These are phyloP conservation scores for Nothophaeocryptopus gaeumannii DNA, from an alignment of 2,329 filamentous ascomycete genomes.

Conservation along the genomic window DNA sequence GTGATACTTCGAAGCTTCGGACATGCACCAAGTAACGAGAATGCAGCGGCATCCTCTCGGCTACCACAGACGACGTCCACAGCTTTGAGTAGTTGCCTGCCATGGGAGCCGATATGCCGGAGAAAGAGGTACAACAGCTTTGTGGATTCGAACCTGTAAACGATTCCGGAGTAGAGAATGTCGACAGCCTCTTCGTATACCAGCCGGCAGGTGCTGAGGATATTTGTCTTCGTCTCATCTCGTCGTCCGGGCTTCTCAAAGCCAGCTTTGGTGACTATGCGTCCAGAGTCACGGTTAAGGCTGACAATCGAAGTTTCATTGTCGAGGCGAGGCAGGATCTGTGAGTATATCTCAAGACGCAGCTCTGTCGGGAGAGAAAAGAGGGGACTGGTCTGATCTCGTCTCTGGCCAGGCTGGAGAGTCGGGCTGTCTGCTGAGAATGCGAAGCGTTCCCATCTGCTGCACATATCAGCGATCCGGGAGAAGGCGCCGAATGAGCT, in stretches of 20 bases:
- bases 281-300: slow-evolving; percentile 27
- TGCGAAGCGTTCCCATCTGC: slow-evolving; percentile 13
- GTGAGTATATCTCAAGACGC: slow-evolving; percentile 56
- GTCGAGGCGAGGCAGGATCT: slow-evolving; percentile 35
- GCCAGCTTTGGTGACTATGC: slow-evolving; percentile 26
- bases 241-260: slow-evolving; percentile 24
- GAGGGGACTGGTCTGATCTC: slow-evolving; percentile 28
- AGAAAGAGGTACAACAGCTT: slow-evolving; percentile 45
- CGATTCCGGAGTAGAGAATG: slow-evolving; percentile 47
- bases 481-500: slow-evolving; percentile 7
- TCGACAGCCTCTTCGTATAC: slow-evolving; percentile 44
- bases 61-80: slow-evolving; percentile 29
- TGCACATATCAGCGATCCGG: slow-evolving; percentile 16
- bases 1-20: slow-evolving; percentile 25
- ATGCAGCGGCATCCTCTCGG: slow-evolving; percentile 32
- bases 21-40: slow-evolving; percentile 31
- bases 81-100: slow-evolving; percentile 22
- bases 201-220: slow-evolving; percentile 43
- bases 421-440: neutral
- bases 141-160: slow-evolving; percentile 47
- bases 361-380: slow-evolving; percentile 59
- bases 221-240: slow-evolving; percentile 42
- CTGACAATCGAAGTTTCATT: slow-evolving; percentile 26
- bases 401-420: neutral
- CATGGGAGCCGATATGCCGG: slow-evolving; percentile 31